A percentile compares a stretch with the other conserved stretches of the same genome.
Evolutionary conservation across 805 yeast species (phyloP).

Genomic region (Yamadazyma takamatsuzukensis): DNA sequence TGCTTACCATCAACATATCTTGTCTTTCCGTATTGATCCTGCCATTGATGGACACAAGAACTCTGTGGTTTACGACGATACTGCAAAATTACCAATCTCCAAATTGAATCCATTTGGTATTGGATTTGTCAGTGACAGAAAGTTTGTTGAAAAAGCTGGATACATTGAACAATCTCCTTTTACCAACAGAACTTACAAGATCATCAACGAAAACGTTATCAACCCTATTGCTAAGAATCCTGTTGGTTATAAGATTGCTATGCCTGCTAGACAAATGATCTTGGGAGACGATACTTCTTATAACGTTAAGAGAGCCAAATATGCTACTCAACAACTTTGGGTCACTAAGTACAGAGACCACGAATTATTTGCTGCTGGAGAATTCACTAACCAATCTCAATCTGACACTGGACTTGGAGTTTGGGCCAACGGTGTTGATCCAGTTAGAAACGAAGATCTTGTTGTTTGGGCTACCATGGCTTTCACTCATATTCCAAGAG

Average conservation of each 20-base stretch:
- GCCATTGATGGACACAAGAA: slow-evolving; percentile 79
- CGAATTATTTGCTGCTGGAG: slow-evolving; percentile 77
- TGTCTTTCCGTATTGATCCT: slow-evolving; percentile 77
- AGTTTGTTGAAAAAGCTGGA: slow-evolving; percentile 66
- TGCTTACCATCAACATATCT: slow-evolving; percentile 78
- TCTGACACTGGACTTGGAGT: slow-evolving; percentile 64
- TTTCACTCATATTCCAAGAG: slow-evolving; percentile 76
- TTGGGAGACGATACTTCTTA: slow-evolving; percentile 60
- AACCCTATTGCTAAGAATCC: slow-evolving; percentile 69
- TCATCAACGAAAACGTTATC: slow-evolving; percentile 68
- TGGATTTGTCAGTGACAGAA: slow-evolving; percentile 65
- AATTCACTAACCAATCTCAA: slow-evolving; percentile 78
- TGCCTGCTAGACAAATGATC: slow-evolving; percentile 76
- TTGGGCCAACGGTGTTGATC: slow-evolving; percentile 67
- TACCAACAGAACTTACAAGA: slow-evolving; percentile 70
- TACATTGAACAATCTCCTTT: slow-evolving; percentile 70
- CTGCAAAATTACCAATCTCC: slow-evolving; percentile 54
- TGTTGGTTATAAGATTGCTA: slow-evolving; percentile 69
- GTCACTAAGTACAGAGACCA: slow-evolving; percentile 74
- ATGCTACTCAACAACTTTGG: slow-evolving; percentile 78
- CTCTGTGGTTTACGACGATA: slow-evolving; percentile 70
- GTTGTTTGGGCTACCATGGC: slow-evolving; percentile 83
- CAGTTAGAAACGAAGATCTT: slow-evolving; percentile 68
- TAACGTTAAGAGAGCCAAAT: slow-evolving; percentile 68
- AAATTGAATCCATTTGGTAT: slow-evolving; percentile 61